A percentile compares a stretch with the other conserved stretches of the same genome.
Conservation (phyloP, 2,329 filamentous ascomycete genomes). For the Cryphonectria nitschkei region DNA sequence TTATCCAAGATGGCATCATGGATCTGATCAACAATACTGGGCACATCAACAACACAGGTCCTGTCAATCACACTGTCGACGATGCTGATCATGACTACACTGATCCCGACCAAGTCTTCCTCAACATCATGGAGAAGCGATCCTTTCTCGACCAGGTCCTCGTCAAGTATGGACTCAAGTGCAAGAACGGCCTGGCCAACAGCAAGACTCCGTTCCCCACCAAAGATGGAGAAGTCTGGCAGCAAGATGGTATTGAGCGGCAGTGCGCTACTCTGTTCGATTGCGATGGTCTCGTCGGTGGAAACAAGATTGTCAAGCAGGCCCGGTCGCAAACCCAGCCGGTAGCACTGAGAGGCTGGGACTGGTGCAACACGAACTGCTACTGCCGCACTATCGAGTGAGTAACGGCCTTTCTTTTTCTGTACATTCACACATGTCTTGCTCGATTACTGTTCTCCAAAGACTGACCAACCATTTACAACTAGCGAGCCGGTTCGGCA, state of each 20-base stretch:
- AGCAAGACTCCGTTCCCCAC: background rate
- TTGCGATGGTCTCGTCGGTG: background rate
- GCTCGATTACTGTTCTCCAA: background rate
- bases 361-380: constrained; percentile 1
- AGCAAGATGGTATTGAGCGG: background rate
- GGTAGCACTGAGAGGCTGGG: background rate
- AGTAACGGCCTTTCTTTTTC: background rate
- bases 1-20: background rate
- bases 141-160: background rate
- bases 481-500: background rate
- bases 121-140: background rate
- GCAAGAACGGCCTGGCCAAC: background rate
- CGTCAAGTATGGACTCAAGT: background rate
- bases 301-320: background rate
- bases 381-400: background rate
- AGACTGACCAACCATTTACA: background rate
- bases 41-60: background rate
- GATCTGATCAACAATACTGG: background rate
- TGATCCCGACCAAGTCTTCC: background rate
- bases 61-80: background rate
- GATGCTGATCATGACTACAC: background rate
- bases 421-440: background rate
- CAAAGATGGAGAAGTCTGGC: background rate
- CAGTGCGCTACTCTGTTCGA: background rate
- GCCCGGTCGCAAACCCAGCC: background rate